Percentiles rank a stretch among this genome's conserved stretches.
phyloP scores from a whole-genome alignment of 73 alveolate genomes.

The Paramecium octaurelia region DNA sequence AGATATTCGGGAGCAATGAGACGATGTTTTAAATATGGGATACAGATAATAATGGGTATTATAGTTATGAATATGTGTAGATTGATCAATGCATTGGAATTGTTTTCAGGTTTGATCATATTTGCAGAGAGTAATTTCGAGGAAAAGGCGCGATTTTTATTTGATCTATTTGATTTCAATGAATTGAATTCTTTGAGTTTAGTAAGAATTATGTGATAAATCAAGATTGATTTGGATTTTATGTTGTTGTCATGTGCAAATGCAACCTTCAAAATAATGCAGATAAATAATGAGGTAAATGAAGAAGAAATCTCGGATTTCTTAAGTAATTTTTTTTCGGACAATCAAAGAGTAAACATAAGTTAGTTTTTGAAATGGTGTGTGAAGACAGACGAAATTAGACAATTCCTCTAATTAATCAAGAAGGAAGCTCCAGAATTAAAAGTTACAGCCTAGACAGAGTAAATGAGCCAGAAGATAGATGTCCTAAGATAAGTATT shows the following conservation, averaged over 20 bases:
- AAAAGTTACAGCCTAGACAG: not conserved
- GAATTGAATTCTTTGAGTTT: conserved; percentile 83
- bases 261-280: conserved; percentile 86
- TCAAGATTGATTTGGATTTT: conserved; percentile 89
- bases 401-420: conserved; percentile 63
- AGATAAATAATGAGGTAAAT: conserved; percentile 71
- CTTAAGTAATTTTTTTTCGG: conserved; percentile 72
- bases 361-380: conserved; percentile 74
- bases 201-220: not conserved
- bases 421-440: conserved; percentile 55
- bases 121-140: conserved; percentile 95
- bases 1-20: conserved; percentile 86
- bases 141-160: conserved; percentile 92
- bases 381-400: conserved; percentile 72
- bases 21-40: conserved; percentile 94
- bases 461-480: not conserved
- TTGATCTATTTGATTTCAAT: conserved; percentile 96
- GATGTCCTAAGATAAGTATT: conserved; percentile 36
- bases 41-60: conserved; percentile 92
- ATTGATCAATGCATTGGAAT: conserved; percentile 90
- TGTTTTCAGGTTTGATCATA: conserved; percentile 89
- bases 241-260: conserved; percentile 86
- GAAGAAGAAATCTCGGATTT: conserved; percentile 77
- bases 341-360: conserved; percentile 67
- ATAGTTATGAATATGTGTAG: not conserved